phyloP scores from a whole-genome alignment of 495 filamentous ascomycete genomes.

The Daldinia caldariorum region DNA sequence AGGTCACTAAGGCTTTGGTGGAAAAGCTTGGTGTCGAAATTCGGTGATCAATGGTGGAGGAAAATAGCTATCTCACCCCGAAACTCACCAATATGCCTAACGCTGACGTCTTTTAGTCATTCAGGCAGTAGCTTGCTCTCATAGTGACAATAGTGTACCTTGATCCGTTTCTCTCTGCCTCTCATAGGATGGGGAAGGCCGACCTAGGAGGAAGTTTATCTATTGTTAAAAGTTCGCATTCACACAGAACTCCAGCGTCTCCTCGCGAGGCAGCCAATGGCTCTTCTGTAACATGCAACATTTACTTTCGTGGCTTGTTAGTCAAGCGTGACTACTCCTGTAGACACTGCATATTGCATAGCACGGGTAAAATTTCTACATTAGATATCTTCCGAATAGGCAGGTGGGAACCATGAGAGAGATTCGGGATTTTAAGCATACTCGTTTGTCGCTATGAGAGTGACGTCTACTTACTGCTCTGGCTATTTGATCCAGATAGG shows the following conservation, averaged over 20 bases:
- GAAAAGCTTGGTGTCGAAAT: constrained; percentile 81
- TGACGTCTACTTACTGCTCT: neutral
- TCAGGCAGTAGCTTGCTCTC: neutral
- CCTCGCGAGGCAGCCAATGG: constrained; percentile 16
- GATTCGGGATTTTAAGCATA: neutral
- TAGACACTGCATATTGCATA: constrained; percentile 22
- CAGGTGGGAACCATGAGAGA: neutral
- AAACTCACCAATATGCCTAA: neutral
- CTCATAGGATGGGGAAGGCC: neutral
- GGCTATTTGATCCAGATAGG: neutral
- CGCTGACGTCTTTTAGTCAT: constrained; percentile 3
- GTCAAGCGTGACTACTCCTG: constrained; percentile 16
- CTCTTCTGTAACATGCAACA: constrained; percentile 17
- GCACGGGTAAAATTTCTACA: constrained; percentile 4
- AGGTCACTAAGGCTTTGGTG: constrained; percentile 69
- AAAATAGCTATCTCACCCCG: neutral
- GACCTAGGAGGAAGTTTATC: constrained; percentile 3
- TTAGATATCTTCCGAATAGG: neutral
- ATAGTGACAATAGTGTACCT: neutral
- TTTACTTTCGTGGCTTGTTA: constrained; percentile 26
- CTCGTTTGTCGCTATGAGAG: neutral
- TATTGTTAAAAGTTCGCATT: constrained; percentile 10
- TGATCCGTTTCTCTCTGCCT: neutral
- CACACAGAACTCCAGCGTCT: constrained; percentile 23
- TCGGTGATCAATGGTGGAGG: constrained; percentile 57